Evolutionary conservation across 2,329 filamentous ascomycete genomes (phyloP).

Genomic region (Rutstroemia sp.): DNA sequence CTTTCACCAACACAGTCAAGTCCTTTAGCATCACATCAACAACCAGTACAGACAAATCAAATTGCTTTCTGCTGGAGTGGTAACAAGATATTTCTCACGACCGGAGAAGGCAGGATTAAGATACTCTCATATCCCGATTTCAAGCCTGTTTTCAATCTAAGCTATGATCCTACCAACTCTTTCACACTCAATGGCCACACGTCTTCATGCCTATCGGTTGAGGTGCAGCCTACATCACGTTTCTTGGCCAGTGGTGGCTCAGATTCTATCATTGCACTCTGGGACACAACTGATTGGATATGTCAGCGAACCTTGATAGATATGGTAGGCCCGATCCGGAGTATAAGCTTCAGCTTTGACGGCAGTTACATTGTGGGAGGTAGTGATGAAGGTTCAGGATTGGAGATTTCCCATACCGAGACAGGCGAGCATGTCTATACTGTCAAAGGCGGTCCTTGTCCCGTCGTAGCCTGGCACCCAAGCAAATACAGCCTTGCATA

Average conservation of each 20-base stretch:
- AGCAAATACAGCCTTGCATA: constrained; percentile 68
- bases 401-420: constrained; percentile 66
- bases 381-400: constrained; percentile 61
- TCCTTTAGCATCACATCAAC: constrained; percentile 51
- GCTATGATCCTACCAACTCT: constrained; percentile 37
- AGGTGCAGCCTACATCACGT: constrained; percentile 62
- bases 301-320: constrained; percentile 64
- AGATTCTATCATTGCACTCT: constrained; percentile 68
- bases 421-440: constrained; percentile 66
- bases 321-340: constrained; percentile 63
- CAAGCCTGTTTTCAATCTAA: constrained; percentile 44
- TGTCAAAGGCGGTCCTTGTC: constrained; percentile 59
- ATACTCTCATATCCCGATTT: constrained; percentile 62
- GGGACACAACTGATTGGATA: constrained; percentile 73
- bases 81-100: constrained; percentile 62
- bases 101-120: constrained; percentile 61
- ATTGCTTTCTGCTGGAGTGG: constrained; percentile 69
- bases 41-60: constrained; percentile 61
- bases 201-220: constrained; percentile 60
- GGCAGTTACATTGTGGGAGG: constrained; percentile 68
- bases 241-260: constrained; percentile 69
- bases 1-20: constrained; percentile 52
- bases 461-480: constrained; percentile 70
- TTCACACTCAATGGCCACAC: constrained; percentile 67
- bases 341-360: constrained; percentile 69